phyloP scores from a whole-genome alignment of 371 early-diverging fungal species.

The Synchytrium microbalum region DNA sequence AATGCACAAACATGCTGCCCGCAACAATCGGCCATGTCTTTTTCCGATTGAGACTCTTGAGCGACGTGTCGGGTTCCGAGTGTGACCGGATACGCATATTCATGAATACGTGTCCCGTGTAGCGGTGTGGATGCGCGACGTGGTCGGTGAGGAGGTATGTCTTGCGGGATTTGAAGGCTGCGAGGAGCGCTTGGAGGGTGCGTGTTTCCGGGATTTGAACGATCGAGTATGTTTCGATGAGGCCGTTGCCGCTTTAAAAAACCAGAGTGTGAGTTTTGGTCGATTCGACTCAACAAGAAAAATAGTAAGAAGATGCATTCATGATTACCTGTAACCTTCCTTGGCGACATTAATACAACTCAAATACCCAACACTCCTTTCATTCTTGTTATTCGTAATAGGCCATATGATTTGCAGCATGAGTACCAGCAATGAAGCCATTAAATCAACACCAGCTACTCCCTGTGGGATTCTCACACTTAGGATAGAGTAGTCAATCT shows the following conservation, averaged over 20 bases:
- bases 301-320: no score
- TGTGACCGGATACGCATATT: not conserved
- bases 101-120: not conserved
- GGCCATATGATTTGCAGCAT: not conserved
- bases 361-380: not conserved
- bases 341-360: not conserved
- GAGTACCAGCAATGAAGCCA: not conserved
- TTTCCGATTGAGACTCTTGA: not conserved
- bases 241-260: not conserved
- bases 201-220: not conserved
- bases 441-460: not conserved
- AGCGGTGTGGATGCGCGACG: not conserved
- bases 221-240: not conserved
- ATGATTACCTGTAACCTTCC: not conserved
- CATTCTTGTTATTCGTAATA: not conserved
- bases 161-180: not conserved
- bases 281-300: no score
- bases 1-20: not conserved
- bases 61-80: not conserved
- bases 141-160: not conserved
- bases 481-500: not conserved
- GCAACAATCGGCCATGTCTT: not conserved
- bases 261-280: no score
- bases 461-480: not conserved
- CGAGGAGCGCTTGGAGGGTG: not conserved